A percentile compares a stretch with the other conserved stretches of the same genome.
Conservation (phyloP, 2,329 filamentous ascomycete genomes). For the Beauveria sp. region DNA sequence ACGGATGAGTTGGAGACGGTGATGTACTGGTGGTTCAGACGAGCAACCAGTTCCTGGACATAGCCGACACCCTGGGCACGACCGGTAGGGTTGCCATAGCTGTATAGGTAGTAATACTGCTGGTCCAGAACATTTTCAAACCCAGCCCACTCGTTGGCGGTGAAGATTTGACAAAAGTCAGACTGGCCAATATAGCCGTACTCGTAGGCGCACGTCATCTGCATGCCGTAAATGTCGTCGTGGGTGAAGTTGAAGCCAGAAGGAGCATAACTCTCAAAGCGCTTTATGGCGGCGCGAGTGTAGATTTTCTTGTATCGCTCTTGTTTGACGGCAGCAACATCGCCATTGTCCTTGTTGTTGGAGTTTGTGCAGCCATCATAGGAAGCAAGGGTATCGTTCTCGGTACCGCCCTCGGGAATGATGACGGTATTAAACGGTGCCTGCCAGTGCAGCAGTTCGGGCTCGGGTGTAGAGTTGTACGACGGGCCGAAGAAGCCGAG, state of each 20-base stretch:
- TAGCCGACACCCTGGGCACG: conserved; percentile 74
- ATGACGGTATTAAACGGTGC: conserved; percentile 46
- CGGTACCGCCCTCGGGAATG: conserved; percentile 53
- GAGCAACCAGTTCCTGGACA: conserved; percentile 70
- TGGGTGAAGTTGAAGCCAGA: conserved; percentile 38
- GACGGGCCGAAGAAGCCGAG: conserved; percentile 45
- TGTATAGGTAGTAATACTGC: conserved; percentile 67
- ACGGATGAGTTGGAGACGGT: conserved; percentile 46
- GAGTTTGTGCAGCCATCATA: conserved; percentile 35
- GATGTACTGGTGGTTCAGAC: conserved; percentile 64
- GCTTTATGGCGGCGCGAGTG: conserved; percentile 33
- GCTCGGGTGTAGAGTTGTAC: conserved; percentile 29
- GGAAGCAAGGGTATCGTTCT: conserved; percentile 62
- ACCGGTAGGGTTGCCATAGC: conserved; percentile 66
- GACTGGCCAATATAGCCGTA: conserved; percentile 39
- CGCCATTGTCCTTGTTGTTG: conserved; percentile 22
- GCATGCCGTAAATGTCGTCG: conserved; percentile 43
- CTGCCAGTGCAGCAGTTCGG: conserved; percentile 30
- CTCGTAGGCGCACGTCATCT: conserved; percentile 49
- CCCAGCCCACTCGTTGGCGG: conserved; percentile 54
- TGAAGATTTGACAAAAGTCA: conserved; percentile 65
- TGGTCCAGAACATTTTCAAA: conserved; percentile 53
- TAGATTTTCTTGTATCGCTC: conserved; percentile 39
- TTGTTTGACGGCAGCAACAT: conserved; percentile 32
- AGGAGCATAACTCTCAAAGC: conserved; percentile 40